Conservation (phyloP, 306 rosid genomes). For the Corylus avellana region DNA sequence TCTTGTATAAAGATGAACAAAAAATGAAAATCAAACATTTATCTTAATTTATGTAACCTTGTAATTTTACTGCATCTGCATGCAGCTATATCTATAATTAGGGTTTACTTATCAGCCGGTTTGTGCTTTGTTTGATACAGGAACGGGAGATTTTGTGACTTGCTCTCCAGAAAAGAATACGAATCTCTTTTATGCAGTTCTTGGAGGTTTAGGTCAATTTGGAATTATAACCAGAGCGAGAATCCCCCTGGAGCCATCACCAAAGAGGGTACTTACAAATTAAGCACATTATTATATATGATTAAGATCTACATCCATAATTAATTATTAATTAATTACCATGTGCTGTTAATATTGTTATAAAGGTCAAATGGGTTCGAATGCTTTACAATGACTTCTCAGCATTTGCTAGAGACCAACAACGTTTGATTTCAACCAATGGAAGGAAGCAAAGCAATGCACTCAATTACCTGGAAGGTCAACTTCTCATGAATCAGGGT, state of each 20-base stretch:
- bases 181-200: conserved; percentile 66
- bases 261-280: conserved; percentile 51
- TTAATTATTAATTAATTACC: no score
- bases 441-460: conserved; percentile 49
- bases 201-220: conserved; percentile 83
- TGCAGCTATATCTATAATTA: conserved; percentile 5
- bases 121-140: conserved; percentile 32
- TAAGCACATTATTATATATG: not conserved
- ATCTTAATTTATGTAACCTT: not conserved
- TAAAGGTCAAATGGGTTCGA: conserved; percentile 69
- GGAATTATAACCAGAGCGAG: conserved; percentile 79
- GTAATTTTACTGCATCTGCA: conserved; percentile 25
- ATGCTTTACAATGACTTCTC: conserved; percentile 66
- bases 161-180: conserved; percentile 52
- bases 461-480: conserved; percentile 75
- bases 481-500: conserved; percentile 68
- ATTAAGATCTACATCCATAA: no score
- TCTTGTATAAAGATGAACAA: no score
- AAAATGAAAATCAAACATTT: no score
- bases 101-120: not conserved
- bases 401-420: conserved; percentile 40
- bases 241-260: conserved; percentile 67
- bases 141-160: conserved; percentile 66
- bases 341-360: no score
- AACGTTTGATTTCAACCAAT: conserved; percentile 32